Evolutionary conservation across 1,284 basidiomycete species (phyloP).

Genomic region (Marasmius sp.): DNA sequence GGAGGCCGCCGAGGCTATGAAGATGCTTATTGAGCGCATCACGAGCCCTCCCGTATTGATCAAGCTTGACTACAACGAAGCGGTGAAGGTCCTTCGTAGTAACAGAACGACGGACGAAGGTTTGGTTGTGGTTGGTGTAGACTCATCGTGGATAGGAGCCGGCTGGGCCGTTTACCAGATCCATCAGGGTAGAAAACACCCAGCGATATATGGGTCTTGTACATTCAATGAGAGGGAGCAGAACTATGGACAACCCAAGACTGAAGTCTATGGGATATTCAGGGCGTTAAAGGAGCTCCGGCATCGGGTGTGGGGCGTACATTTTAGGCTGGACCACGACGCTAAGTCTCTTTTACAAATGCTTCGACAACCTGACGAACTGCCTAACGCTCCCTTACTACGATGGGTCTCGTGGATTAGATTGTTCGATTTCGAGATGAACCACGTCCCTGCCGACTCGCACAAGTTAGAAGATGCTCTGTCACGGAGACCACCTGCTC

Average conservation of each 20-base stretch:
- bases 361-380: slow-evolving; percentile 30
- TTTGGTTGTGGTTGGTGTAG: slow-evolving; percentile 30
- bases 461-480: slow-evolving; percentile 30
- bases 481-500: slow-evolving; percentile 16
- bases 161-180: slow-evolving; percentile 34
- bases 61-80: slow-evolving; percentile 27
- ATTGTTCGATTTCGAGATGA: slow-evolving; percentile 30
- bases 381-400: slow-evolving; percentile 33
- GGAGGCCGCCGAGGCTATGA: slow-evolving; percentile 21
- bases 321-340: slow-evolving; percentile 34
- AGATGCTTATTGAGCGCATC: slow-evolving; percentile 24
- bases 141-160: slow-evolving; percentile 28
- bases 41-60: slow-evolving; percentile 25
- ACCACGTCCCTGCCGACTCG: slow-evolving; percentile 28
- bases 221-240: slow-evolving; percentile 30
- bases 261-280: slow-evolving; percentile 36
- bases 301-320: slow-evolving; percentile 28
- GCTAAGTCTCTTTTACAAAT: slow-evolving; percentile 34
- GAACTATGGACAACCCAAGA: slow-evolving; percentile 36
- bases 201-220: slow-evolving; percentile 29
- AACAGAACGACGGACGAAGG: slow-evolving; percentile 20
- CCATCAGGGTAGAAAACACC: slow-evolving; percentile 17
- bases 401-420: slow-evolving; percentile 32
- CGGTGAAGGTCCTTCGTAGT: slow-evolving; percentile 7
- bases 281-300: slow-evolving; percentile 29